These are phyloP conservation scores for Monosporascus sp. DNA, from an alignment of 2,329 filamentous ascomycete genomes.

Conservation along the genomic window DNA sequence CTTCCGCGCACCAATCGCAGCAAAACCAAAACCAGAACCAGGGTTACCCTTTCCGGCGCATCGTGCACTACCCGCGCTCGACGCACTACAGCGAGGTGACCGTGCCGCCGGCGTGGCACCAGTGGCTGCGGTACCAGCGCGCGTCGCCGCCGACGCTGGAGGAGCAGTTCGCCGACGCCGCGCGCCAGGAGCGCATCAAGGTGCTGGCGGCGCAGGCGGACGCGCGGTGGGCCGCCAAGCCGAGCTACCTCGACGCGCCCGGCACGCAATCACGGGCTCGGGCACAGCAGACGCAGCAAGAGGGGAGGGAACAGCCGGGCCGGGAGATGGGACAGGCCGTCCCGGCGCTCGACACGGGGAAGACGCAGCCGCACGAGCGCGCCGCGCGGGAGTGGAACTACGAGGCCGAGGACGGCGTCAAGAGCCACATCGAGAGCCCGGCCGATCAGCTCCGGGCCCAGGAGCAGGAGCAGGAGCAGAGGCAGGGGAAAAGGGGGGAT, in stretches of 20 bases:
- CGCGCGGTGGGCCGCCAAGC: conserved; percentile 57
- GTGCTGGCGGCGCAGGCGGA: conserved; percentile 56
- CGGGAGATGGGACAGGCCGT: conserved; percentile 19
- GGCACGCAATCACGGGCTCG: conserved; percentile 13
- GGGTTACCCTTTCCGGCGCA: conserved; percentile 51
- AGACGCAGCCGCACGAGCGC: conserved; percentile 11
- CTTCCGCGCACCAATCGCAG: conserved; percentile 4
- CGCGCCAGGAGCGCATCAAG: conserved; percentile 48
- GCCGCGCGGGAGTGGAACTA: conserved; percentile 2
- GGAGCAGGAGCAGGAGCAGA: conserved; percentile 10
- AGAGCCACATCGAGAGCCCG: conserved; percentile 6
- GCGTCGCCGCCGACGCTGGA: conserved; percentile 45
- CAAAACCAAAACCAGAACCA: conserved; percentile 11
- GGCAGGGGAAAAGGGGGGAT: conserved; percentile 9
- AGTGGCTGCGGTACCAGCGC: conserved; percentile 61
- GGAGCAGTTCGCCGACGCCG: conserved; percentile 51
- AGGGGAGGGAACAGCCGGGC: conserved; percentile 14
- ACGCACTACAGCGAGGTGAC: conserved; percentile 49
- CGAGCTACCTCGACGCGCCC: conserved; percentile 26
- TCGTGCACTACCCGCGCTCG: conserved; percentile 52
- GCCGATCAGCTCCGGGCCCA: neutral
- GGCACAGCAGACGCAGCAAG: conserved; percentile 27
- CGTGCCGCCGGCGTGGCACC: conserved; percentile 60
- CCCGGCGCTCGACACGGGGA: conserved; percentile 19
- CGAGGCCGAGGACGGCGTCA: conserved; percentile 1